Conservation (phyloP, 495 filamentous ascomycete genomes). For the Astrothelium subdiscretum region DNA sequence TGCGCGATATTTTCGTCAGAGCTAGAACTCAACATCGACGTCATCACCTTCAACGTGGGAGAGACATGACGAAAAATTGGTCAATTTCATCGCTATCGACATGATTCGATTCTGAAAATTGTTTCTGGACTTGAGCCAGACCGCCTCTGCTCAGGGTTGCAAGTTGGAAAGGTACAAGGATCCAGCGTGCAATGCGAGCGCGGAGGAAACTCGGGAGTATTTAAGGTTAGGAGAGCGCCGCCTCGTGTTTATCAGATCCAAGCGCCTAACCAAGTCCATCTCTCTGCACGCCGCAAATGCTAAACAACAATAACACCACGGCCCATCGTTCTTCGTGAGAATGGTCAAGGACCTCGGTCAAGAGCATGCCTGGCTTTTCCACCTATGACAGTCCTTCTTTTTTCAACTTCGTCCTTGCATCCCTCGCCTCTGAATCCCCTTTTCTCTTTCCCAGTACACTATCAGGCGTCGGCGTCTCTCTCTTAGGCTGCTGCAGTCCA, state of each 20-base stretch:
- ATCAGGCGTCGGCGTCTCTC: constrained; percentile 22
- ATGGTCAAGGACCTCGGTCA: background rate
- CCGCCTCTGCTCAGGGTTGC: too few species aligned
- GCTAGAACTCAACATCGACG: background rate
- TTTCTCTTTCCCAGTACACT: constrained; percentile 29
- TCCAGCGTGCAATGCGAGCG: too few species aligned
- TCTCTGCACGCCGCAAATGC: background rate
- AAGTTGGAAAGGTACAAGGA: background rate
- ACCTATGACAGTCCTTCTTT: constrained; percentile 1
- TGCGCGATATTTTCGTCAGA: background rate
- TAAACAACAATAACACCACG: background rate
- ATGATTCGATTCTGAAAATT: too few species aligned
- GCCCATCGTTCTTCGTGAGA: background rate
- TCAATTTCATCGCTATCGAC: too few species aligned
- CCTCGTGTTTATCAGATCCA: background rate
- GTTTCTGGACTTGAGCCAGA: too few species aligned
- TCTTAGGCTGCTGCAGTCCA: constrained; percentile 7
- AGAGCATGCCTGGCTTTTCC: background rate
- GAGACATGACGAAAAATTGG: background rate
- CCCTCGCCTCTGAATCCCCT: constrained; percentile 19
- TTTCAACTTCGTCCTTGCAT: constrained; percentile 9
- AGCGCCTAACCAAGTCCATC: background rate
- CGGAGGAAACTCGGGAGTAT: too few species aligned
- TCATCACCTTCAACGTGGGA: background rate
- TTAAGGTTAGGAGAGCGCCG: background rate